Percentiles rank a stretch among this genome's conserved stretches.
phyloP scores from a whole-genome alignment of 169 alveolate genomes.

The Plasmodium vivax region DNA sequence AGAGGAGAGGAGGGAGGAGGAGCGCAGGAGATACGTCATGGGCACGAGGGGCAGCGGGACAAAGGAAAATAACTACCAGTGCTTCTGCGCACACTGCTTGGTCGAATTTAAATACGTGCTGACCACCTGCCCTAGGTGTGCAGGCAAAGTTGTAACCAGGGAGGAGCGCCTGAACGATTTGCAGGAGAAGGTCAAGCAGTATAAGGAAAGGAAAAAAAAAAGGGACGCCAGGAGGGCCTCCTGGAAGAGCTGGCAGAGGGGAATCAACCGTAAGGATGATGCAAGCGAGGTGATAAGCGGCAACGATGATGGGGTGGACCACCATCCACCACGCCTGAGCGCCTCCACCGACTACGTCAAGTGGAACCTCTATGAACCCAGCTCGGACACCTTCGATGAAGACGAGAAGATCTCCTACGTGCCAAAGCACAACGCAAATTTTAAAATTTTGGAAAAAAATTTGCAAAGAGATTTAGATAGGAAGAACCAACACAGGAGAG shows the following conservation, averaged over 20 bases:
- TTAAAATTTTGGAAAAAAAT: conserved; percentile 8
- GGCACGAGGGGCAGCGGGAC: conserved; percentile 29
- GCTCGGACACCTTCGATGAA: conserved; percentile 48
- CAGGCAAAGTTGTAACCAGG: conserved; percentile 5
- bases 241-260: conserved; percentile 30
- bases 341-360: conserved; percentile 16
- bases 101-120: conserved; percentile 8
- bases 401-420: conserved; percentile 16
- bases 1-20: conserved; percentile 36
- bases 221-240: conserved; percentile 27
- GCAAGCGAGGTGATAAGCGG: neutral
- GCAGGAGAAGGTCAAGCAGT: conserved; percentile 26
- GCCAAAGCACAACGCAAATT: conserved; percentile 6
- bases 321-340: neutral
- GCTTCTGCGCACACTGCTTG: conserved; percentile 26
- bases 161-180: conserved; percentile 30
- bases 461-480: conserved; percentile 16
- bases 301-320: neutral
- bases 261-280: neutral
- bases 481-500: conserved; percentile 15
- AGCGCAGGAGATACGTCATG: neutral
- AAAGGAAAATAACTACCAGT: neutral
- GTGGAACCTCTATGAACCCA: conserved; percentile 65
- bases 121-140: conserved; percentile 27
- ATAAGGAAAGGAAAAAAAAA: conserved; percentile 12